Evolutionary conservation across 2,329 filamentous ascomycete species (phyloP).

Genomic region (Penicillium freii): DNA sequence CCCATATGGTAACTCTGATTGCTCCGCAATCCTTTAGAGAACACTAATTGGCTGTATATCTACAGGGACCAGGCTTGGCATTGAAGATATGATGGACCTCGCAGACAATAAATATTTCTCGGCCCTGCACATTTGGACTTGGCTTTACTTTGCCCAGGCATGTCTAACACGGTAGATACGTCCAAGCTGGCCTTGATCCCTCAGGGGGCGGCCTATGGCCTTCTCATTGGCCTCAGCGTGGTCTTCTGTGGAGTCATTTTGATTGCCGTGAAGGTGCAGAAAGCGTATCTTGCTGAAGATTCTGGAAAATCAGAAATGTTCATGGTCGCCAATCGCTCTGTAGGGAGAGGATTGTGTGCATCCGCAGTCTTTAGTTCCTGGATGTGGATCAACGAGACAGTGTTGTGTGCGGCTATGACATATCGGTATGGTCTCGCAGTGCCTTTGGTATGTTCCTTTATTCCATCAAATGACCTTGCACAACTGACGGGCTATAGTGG

Average conservation of each 20-base stretch:
- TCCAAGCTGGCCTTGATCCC: constrained; percentile 26
- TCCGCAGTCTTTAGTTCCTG: constrained; percentile 41
- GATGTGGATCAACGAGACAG: constrained; percentile 43
- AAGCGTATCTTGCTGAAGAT: constrained; percentile 31
- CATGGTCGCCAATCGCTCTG: constrained; percentile 41
- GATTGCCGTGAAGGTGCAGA: constrained; percentile 47
- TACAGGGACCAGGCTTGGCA: not conserved
- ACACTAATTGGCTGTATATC: not conserved
- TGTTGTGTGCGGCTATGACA: constrained; percentile 34
- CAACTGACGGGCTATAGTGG: constrained; percentile 26
- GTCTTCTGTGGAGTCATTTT: constrained; percentile 51
- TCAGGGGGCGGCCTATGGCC: constrained; percentile 43
- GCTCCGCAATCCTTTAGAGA: not conserved
- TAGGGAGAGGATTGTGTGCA: constrained; percentile 39
- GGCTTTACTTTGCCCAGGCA: constrained; percentile 4
- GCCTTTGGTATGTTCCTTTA: constrained; percentile 29
- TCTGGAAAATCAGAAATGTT: constrained; percentile 45
- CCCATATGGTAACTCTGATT: constrained; percentile 5
- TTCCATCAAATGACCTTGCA: not conserved
- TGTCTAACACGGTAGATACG: constrained; percentile 21
- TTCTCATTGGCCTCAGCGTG: constrained; percentile 50
- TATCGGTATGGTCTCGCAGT: constrained; percentile 38
- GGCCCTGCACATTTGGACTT: constrained; percentile 2
- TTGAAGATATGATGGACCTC: not conserved
- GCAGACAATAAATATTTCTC: constrained; percentile 11